A percentile compares a stretch with the other conserved stretches of the same genome.
Conservation (phyloP, 352 stramenopile genomes). For the Discostella stelligera region DNA sequence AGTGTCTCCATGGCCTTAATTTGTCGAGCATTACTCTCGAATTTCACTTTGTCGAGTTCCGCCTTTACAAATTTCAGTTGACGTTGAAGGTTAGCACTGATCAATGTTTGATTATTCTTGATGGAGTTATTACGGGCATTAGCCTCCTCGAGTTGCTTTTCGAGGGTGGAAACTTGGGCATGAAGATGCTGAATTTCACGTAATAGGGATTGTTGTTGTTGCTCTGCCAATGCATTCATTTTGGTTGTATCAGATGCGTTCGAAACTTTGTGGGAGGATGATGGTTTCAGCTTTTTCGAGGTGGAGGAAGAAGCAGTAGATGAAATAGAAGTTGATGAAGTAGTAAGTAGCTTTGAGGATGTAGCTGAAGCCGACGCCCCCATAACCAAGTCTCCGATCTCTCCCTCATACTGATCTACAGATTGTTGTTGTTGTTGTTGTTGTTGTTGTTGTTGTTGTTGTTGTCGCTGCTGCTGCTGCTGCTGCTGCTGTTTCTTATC, state of each 20-base stretch:
- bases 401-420: neutral
- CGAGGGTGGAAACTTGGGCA: conserved; percentile 11
- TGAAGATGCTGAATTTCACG: conserved; percentile 3
- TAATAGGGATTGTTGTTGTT: neutral
- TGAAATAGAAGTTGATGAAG: neutral
- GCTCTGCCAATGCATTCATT: neutral
- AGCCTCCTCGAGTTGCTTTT: conserved; percentile 28
- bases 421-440: neutral
- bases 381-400: neutral
- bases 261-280: neutral
- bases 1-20: conserved; percentile 37
- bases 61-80: conserved; percentile 49
- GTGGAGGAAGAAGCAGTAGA: neutral
- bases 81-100: conserved; percentile 52
- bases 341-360: neutral
- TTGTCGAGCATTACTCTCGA: conserved; percentile 15
- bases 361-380: neutral
- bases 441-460: neutral
- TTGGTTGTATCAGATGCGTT: neutral
- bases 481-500: neutral
- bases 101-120: conserved; percentile 75
- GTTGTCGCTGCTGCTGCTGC: neutral
- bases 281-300: conserved; percentile 1
- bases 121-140: conserved; percentile 35
- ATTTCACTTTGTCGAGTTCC: conserved; percentile 44